Conservation (phyloP, 2,329 filamentous ascomycete species). For the Bipolaris victoriae region DNA sequence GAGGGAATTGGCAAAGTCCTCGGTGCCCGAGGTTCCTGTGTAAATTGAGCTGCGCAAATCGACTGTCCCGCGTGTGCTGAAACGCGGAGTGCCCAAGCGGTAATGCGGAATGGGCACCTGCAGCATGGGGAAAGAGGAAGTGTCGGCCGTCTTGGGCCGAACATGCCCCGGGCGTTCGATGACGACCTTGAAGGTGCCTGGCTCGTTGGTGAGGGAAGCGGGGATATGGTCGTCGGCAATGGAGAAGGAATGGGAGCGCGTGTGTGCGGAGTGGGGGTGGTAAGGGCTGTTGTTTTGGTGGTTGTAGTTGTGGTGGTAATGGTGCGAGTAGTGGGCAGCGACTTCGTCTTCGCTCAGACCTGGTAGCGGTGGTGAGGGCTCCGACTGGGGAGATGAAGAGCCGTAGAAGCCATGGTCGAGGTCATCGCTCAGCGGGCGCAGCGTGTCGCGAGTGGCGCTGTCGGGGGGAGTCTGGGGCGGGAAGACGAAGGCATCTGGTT, state of each 20-base stretch:
- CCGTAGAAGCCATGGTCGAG: conserved; percentile 46
- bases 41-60: conserved; percentile 82
- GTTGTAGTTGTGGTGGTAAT: conserved; percentile 5
- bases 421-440: conserved; percentile 45
- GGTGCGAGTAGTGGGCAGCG: conserved; percentile 5
- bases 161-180: conserved; percentile 72
- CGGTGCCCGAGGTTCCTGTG: conserved; percentile 67
- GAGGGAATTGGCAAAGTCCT: conserved; percentile 70
- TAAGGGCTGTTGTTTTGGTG: not conserved
- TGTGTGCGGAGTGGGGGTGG: conserved; percentile 24
- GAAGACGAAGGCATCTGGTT: conserved; percentile 48
- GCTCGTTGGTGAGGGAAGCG: conserved; percentile 60
- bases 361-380: conserved; percentile 32
- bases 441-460: conserved; percentile 41
- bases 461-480: conserved; percentile 49
- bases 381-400: conserved; percentile 39
- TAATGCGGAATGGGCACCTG: conserved; percentile 83
- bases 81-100: conserved; percentile 79
- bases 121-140: conserved; percentile 62
- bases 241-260: conserved; percentile 75
- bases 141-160: conserved; percentile 69
- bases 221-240: conserved; percentile 69
- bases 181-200: conserved; percentile 77
- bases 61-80: conserved; percentile 76
- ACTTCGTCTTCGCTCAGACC: conserved; percentile 27